A percentile compares a stretch with the other conserved stretches of the same genome.
phyloP scores from a whole-genome alignment of 345 rosid species.

The Dovyalis caffra region DNA sequence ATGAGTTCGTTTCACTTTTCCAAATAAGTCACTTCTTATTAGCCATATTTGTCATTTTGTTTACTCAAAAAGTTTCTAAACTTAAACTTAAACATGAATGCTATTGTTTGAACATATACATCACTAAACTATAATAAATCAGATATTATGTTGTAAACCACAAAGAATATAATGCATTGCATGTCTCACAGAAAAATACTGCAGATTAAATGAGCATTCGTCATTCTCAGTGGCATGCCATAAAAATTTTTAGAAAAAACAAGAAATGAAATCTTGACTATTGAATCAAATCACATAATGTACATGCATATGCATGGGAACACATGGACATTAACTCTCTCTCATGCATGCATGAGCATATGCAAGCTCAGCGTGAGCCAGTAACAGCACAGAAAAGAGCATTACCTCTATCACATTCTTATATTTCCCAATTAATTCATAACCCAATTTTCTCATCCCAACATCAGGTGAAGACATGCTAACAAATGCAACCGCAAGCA shows the following conservation, averaged over 20 bases:
- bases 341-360: neutral
- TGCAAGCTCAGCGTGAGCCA: neutral
- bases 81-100: too few species aligned
- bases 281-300: neutral
- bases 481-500: constrained; percentile 83
- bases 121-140: too few species aligned
- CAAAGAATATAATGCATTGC: too few species aligned
- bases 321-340: neutral
- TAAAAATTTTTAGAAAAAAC: neutral
- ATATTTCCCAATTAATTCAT: constrained; percentile 65
- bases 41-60: neutral
- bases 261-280: neutral
- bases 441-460: constrained; percentile 77
- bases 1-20: too few species aligned
- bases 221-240: neutral
- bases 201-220: neutral
- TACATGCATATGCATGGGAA: neutral
- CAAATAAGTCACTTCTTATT: too few species aligned
- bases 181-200: too few species aligned
- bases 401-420: constrained; percentile 72
- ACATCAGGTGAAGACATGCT: constrained; percentile 82
- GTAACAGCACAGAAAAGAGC: neutral
- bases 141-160: too few species aligned
- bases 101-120: too few species aligned
- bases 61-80: neutral